Base-by-base conservation (phyloP, 2,329 filamentous ascomycete genomes). In the Nemania diffusa region DNA sequence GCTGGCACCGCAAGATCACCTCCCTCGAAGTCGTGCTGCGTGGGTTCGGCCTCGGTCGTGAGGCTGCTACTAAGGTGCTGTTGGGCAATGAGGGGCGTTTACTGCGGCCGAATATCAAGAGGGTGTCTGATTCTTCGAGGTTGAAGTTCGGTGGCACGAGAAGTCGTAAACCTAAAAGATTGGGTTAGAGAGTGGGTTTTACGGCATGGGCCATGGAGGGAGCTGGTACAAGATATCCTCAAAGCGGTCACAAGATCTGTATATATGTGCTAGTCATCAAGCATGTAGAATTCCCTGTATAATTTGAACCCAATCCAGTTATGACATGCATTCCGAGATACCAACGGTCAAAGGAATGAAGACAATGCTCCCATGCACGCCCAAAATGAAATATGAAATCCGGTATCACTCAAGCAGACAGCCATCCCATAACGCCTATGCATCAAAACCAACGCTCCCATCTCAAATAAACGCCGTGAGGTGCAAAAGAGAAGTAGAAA, bases 111-210 rank as follows among this genome's bases (percentile, higher is more conserved):
- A 89, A 92, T 82, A 92, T 99, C 72, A 84, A 88, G 48, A 90
- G 90, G 73, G 91, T 99, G 68, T 90, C 92, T 34, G 96, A 99
- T 82, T 86, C 89, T 46, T 98, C 95, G 62, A 91, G 91, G 75
- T 81, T 98, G 80, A 99, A 99, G 85, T 97, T 98, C 84, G 96
- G 94, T 81, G 97, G 96, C 77, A 93, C 92, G 44, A 92, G 94
- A 81, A 95, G 93, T 83, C 88, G 87, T 79, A 92, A 90, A 79
- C 91, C 90, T 44, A 94, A 94, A 81, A 91, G 96, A 83, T 82
- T 98, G 83, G 76, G 76, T 73, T 78, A 74, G 64, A 69, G 48
- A 26, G 24, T 37, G 37, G 65, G 15, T 26, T 60, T 57, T n/a
- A 60, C 50, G 20, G 34, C 40, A 64, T 15, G 7, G 24, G 46